phyloP scores from a whole-genome alignment of 805 yeast species.

The Candida sonorensis region DNA sequence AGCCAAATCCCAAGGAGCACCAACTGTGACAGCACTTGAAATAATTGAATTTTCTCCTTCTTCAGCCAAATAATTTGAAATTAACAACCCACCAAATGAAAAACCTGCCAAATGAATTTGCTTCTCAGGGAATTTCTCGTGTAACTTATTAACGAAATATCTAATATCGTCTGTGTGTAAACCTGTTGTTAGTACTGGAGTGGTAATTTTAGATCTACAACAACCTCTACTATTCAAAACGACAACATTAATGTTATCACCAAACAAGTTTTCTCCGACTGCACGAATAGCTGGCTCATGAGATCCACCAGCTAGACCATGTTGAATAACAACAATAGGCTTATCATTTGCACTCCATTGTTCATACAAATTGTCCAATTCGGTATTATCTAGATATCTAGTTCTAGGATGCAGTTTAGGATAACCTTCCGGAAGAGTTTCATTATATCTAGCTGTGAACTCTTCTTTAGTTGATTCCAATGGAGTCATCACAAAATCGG shows the following conservation, averaged over 20 bases:
- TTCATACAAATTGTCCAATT: constrained; percentile 29
- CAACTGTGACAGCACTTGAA: constrained; percentile 52
- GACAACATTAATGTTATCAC: constrained; percentile 44
- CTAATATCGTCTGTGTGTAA: constrained; percentile 65
- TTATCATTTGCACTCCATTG: constrained; percentile 31
- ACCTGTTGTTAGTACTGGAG: constrained; percentile 62
- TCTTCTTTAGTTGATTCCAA: constrained; percentile 16
- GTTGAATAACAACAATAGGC: constrained; percentile 58
- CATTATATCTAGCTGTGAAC: constrained; percentile 25
- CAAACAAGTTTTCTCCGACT: constrained; percentile 37
- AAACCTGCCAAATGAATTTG: constrained; percentile 62
- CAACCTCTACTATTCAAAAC: constrained; percentile 70
- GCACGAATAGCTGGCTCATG: constrained; percentile 68
- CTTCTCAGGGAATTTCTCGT: constrained; percentile 50
- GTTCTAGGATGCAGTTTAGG: constrained; percentile 66
- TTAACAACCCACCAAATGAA: constrained; percentile 65
- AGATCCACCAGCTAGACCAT: constrained; percentile 78
- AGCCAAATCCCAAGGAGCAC: constrained; percentile 69
- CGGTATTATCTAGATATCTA: constrained; percentile 45
- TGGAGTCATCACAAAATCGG: constrained; percentile 39
- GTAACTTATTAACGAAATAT: constrained; percentile 45
- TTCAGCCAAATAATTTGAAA: constrained; percentile 65
- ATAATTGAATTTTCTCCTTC: constrained; percentile 47
- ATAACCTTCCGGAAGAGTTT: constrained; percentile 44
- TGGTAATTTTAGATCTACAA: constrained; percentile 63